These are phyloP conservation scores for Calamus simplicifolius DNA, from an alignment of 176 grass and related monocot species.

Conservation along the genomic window DNA sequence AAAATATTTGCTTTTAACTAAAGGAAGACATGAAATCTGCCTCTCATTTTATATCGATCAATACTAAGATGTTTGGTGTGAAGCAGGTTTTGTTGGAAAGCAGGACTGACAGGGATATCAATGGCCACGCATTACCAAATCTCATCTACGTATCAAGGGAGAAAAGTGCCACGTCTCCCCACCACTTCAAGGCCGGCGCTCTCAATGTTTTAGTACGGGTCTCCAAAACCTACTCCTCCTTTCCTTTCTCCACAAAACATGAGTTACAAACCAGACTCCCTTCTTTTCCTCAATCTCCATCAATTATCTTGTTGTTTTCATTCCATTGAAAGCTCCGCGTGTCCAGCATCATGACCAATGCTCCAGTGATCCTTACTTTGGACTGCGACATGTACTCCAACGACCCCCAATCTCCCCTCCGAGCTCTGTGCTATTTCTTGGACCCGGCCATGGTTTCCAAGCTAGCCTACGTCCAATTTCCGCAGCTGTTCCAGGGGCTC, in stretches of 20 bases:
- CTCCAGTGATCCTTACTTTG: conserved; percentile 30
- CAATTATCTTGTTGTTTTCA: not conserved
- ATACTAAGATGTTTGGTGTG: not conserved
- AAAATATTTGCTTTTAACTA: too few species aligned
- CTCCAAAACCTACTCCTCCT: not conserved
- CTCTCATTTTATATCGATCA: not conserved
- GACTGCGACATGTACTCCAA: conserved; percentile 40
- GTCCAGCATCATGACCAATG: conserved; percentile 26
- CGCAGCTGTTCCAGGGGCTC: too few species aligned
- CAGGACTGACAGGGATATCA: conserved; percentile 24
- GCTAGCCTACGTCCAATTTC: too few species aligned
- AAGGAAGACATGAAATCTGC: too few species aligned
- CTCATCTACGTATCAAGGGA: conserved; percentile 42
- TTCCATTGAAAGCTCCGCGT: conserved; percentile 21
- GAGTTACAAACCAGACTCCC: too few species aligned
- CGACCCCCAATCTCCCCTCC: conserved; percentile 24
- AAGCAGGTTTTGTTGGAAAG: conserved; percentile 34
- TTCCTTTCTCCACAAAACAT: too few species aligned
- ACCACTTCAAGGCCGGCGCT: conserved; percentile 41
- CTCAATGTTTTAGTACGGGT: conserved; percentile 31
- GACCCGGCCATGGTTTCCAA: too few species aligned
- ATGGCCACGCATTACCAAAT: conserved; percentile 22
- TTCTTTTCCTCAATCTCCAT: not conserved
- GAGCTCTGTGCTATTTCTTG: too few species aligned
- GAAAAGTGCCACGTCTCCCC: conserved; percentile 24